A percentile compares a stretch with the other conserved stretches of the same genome.
These are phyloP conservation scores for Lipomyces starkeyi DNA, from an alignment of 805 yeast genomes.

Conservation along the genomic window DNA sequence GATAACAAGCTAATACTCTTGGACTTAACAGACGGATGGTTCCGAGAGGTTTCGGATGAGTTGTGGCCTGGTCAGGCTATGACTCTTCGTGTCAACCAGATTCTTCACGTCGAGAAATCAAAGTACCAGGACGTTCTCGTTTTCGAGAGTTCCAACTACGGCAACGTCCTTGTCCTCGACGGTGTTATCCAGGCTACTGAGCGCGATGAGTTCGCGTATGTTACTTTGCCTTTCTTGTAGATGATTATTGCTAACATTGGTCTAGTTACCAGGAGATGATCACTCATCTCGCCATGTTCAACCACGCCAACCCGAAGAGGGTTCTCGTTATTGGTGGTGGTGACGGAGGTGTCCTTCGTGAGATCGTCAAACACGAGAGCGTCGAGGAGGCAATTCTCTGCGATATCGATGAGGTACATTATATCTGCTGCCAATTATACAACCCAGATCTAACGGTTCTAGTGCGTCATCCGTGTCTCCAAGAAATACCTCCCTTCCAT, in stretches of 20 bases:
- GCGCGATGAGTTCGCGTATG: slow-evolving; percentile 86
- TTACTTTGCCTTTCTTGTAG: slow-evolving; percentile 1
- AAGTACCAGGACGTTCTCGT: slow-evolving; percentile 92
- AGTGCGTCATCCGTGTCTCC: slow-evolving; percentile 74
- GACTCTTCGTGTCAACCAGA: slow-evolving; percentile 85
- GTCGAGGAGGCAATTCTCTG: slow-evolving; percentile 90
- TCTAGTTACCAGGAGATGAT: slow-evolving; percentile 91
- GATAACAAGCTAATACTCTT: slow-evolving; percentile 6
- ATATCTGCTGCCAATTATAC: neutral
- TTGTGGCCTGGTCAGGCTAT: slow-evolving; percentile 99
- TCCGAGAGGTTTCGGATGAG: slow-evolving; percentile 90
- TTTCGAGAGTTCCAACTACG: slow-evolving; percentile 90
- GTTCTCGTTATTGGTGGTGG: slow-evolving; percentile 98
- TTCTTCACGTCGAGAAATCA: slow-evolving; percentile 83
- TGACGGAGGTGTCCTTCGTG: slow-evolving; percentile 98
- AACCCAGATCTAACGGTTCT: neutral
- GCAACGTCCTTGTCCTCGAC: slow-evolving; percentile 93
- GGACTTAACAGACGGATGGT: slow-evolving; percentile 78
- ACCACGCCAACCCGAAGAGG: slow-evolving; percentile 92
- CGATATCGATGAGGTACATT: slow-evolving; percentile 84
- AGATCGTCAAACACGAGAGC: slow-evolving; percentile 83
- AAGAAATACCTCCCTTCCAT: slow-evolving; percentile 86
- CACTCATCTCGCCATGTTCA: slow-evolving; percentile 87
- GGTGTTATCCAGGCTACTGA: slow-evolving; percentile 96
- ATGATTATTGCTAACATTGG: neutral